phyloP scores from a whole-genome alignment of 73 alveolate species.

The Durusdinium trenchii region DNA sequence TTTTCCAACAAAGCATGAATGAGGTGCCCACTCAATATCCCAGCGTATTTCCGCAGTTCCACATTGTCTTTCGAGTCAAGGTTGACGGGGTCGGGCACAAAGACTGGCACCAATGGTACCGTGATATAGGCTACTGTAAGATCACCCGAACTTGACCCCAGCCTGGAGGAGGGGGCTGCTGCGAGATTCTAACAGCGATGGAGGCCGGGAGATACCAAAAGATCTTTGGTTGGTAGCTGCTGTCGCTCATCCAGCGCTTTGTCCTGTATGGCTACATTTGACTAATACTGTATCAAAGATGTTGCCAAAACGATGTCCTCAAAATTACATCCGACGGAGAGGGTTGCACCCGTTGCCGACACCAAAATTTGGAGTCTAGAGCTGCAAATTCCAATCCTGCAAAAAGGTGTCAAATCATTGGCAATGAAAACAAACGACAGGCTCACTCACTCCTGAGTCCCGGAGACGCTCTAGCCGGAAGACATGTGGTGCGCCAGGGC shows the following conservation, averaged over 20 bases:
- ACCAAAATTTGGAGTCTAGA: background rate
- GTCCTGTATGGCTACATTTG: background rate
- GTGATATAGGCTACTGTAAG: too few relatives aligned
- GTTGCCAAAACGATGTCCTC: too few relatives aligned
- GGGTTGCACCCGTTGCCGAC: background rate
- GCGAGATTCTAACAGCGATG: background rate
- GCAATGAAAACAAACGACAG: too few relatives aligned
- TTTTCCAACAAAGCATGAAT: too few relatives aligned
- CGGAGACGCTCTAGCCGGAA: background rate
- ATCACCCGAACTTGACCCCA: too few relatives aligned
- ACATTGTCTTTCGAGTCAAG: background rate
- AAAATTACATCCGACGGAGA: background rate
- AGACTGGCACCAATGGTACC: background rate
- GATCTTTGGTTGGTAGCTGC: background rate
- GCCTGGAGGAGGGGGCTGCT: background rate
- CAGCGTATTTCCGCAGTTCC: background rate
- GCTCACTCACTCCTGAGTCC: background rate
- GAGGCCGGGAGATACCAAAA: background rate
- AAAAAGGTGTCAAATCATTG: background rate
- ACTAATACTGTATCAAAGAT: too few relatives aligned
- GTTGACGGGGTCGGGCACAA: background rate
- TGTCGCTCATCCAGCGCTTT: background rate
- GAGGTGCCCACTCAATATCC: background rate
- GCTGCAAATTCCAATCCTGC: background rate
- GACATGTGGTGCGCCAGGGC: background rate